Evolutionary conservation across 1,284 basidiomycete species (phyloP).

Genomic region (Malassezia cuniculi): DNA sequence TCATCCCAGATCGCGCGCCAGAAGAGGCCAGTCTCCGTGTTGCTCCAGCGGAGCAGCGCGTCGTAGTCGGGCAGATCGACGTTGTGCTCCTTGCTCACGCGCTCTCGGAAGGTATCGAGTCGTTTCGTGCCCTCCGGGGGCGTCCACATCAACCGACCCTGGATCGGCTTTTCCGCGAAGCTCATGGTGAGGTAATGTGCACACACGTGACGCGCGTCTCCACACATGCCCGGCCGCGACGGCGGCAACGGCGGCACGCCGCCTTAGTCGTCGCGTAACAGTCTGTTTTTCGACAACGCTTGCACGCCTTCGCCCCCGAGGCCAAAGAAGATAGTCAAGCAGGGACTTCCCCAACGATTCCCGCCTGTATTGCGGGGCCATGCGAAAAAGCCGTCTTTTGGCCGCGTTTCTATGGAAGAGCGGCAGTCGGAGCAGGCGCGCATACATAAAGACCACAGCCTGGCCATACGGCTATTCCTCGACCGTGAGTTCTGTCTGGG

Average conservation of each 20-base stretch:
- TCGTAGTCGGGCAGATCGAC: conserved; percentile 54
- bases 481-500: conserved; percentile 31
- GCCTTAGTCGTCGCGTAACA: conserved; percentile 1
- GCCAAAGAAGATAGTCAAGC: conserved; percentile 4
- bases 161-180: neutral
- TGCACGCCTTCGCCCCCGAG: conserved; percentile 1
- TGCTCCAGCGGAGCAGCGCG: conserved; percentile 63
- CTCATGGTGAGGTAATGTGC: neutral
- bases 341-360: neutral
- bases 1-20: conserved; percentile 69
- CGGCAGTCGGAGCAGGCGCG: conserved; percentile 24
- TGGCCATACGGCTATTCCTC: conserved; percentile 34
- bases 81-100: conserved; percentile 52
- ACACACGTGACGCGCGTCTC: neutral
- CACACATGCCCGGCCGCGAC: neutral
- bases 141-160: conserved; percentile 12
- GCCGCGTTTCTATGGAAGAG: conserved; percentile 30
- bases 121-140: conserved; percentile 9
- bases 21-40: conserved; percentile 54
- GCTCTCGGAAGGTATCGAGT: conserved; percentile 52
- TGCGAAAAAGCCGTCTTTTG: conserved; percentile 24
- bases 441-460: conserved; percentile 26
- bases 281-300: conserved; percentile 7
- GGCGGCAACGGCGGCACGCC: too few relatives aligned
- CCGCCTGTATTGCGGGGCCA: conserved; percentile 8